These are phyloP conservation scores for Boletus rex-veris DNA, from an alignment of 768 basidiomycete genomes.

Conservation along the genomic window DNA sequence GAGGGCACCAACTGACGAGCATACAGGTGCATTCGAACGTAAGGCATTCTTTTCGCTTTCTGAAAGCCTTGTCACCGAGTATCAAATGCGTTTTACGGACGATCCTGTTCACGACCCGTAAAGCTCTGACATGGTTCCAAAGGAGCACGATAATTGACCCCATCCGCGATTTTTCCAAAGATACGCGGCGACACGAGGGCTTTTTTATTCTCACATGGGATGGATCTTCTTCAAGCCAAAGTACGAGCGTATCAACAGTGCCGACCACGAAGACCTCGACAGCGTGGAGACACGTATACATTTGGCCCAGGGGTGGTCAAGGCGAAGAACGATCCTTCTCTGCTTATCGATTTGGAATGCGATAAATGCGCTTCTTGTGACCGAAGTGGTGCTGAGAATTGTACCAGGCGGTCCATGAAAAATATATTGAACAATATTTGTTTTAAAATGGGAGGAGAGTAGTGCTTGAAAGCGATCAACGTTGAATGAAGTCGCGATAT, in stretches of 20 bases:
- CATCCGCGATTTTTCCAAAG: background rate
- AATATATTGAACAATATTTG: too few species aligned
- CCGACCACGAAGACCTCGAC: conserved; percentile 8
- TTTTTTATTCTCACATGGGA: conserved; percentile 9
- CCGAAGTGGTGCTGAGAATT: too few species aligned
- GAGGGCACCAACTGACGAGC: background rate
- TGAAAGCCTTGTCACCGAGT: background rate
- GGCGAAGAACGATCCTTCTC: too few species aligned
- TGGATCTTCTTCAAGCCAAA: conserved; percentile 12
- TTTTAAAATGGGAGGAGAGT: too few species aligned
- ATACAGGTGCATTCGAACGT: conserved; percentile 10
- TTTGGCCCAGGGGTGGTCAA: too few species aligned
- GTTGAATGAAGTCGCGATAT: too few species aligned
- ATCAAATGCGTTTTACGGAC: conserved; percentile 6
- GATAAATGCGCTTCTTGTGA: too few species aligned
- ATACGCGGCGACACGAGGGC: conserved; percentile 9
- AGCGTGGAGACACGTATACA: background rate
- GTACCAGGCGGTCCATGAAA: too few species aligned
- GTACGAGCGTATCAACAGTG: conserved; percentile 4
- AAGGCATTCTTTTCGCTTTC: background rate
- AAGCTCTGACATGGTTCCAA: background rate
- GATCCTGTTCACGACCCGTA: conserved; percentile 13
- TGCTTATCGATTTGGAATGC: too few species aligned
- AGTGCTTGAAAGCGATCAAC: too few species aligned
- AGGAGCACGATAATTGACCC: background rate